Evolutionary conservation across 345 rosid genomes (phyloP).

Genomic region (Melaleuca alternifolia): DNA sequence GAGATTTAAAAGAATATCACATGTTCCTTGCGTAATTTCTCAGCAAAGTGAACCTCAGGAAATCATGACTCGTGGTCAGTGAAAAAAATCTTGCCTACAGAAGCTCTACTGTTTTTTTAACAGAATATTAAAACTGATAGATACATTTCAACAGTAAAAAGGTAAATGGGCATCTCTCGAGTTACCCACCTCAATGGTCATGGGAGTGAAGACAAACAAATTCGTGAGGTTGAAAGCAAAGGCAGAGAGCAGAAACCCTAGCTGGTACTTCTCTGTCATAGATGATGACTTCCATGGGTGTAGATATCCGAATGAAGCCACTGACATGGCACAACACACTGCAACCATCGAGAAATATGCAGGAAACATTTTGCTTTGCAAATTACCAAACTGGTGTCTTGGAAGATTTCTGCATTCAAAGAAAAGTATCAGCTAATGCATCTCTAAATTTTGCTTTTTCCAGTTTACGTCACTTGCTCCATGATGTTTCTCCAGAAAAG

Average conservation of each 20-base stretch:
- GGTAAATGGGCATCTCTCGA: background rate
- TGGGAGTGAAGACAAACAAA: constrained; percentile 81
- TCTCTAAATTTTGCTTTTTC: background rate
- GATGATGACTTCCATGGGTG: constrained; percentile 93
- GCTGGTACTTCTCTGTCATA: constrained; percentile 70
- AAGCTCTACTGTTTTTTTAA: background rate
- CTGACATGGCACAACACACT: constrained; percentile 58
- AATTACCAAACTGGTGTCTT: constrained; percentile 87
- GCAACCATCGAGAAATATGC: constrained; percentile 83
- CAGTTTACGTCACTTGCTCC: background rate
- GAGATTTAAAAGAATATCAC: background rate
- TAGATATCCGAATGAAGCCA: constrained; percentile 65
- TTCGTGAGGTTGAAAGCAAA: constrained; percentile 82
- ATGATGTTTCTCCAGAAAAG: background rate
- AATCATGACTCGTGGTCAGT: background rate
- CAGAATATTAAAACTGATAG: background rate
- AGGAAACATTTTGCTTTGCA: constrained; percentile 98
- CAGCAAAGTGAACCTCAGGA: background rate
- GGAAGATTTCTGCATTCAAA: constrained; percentile 55
- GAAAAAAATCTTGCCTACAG: background rate
- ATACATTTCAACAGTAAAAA: background rate
- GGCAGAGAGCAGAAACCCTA: constrained; percentile 73
- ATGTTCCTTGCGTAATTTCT: background rate
- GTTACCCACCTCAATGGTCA: constrained; percentile 71
- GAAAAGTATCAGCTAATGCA: background rate